These are phyloP conservation scores for Eucalyptus marginata DNA, from an alignment of 345 rosid species.

Conservation along the genomic window DNA sequence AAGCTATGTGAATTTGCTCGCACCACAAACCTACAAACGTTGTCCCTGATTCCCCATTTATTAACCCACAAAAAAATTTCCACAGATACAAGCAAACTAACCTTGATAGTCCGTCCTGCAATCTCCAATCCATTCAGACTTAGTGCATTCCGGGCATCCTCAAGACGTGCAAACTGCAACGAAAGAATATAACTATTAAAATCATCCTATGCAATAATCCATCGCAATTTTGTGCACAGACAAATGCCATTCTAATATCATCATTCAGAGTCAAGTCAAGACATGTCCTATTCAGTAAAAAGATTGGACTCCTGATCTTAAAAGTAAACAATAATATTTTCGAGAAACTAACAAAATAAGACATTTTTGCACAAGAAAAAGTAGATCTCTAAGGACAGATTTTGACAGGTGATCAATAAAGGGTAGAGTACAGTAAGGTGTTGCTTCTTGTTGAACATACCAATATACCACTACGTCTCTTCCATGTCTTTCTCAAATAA, in stretches of 20 bases:
- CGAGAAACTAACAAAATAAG: background rate
- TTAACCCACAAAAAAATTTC: background rate
- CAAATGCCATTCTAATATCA: background rate
- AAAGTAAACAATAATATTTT: background rate
- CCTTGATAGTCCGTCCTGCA: constrained; percentile 89
- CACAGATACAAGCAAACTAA: background rate
- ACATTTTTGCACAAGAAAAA: background rate
- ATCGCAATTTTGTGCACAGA: background rate
- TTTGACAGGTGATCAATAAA: background rate
- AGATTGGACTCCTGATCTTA: background rate
- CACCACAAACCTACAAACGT: background rate
- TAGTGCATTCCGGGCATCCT: constrained; percentile 87
- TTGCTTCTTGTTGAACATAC: background rate
- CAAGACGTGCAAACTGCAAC: constrained; percentile 78
- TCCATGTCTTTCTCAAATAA: background rate
- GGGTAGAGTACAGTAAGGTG: background rate
- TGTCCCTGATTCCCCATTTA: background rate
- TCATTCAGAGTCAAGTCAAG: background rate
- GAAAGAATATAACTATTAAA: background rate
- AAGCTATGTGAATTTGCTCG: background rate
- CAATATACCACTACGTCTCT: background rate
- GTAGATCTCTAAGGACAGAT: background rate
- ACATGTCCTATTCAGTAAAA: background rate
- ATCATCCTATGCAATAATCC: background rate
- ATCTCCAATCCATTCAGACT: constrained; percentile 91